Base-by-base conservation (phyloP, 495 filamentous ascomycete species). In the Clavariopsis aquatica region DNA sequence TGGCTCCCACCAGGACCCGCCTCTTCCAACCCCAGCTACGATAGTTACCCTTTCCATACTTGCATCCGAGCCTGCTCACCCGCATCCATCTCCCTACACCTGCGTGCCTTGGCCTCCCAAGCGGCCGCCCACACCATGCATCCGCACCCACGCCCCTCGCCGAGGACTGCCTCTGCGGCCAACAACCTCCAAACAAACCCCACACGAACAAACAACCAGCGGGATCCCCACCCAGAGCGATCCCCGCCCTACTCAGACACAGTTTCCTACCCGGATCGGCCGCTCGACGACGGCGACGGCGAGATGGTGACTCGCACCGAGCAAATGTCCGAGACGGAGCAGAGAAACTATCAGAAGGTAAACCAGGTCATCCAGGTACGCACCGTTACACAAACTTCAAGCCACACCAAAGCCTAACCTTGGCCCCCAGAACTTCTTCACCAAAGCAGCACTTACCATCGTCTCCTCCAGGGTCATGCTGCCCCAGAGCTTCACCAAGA, bases 311-410 rank as follows among this genome's bases (percentile, higher is more conserved):
- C 38, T 59, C 68, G 68, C 28, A 6, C 60, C 28, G 69, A 68
- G 23, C 69, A 60, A 22, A 49, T 57, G 52, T 58, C 62, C 2
- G 69, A 68, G 34, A 49, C 41, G 51, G 47, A 73, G 59, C 43
- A 64, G 57, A 54, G 67, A 68, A 57, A 70, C 47, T 23, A 65
- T 43, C 31, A 62, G 71, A 93, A 92, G 74, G 78, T 96, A 64
- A 92, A 91, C 71, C 92, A 96, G 80, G 90, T 96, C 66, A 87
- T 96, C 67, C 89, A 93, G 83, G 92, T 94, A 82, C 47, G 83
- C 29, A 28, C 24, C 27, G 7, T 38, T 49, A 60, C 13, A 9
- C 9, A 28, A 28, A 23, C 19, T 29, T 29, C 45, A 29, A 2
- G 23, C 24, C 31, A 24, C 20, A 17, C 13, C 28, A 34, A 24